phyloP scores from a whole-genome alignment of 2,329 filamentous ascomycete species.

The Clonostachys sp. region DNA sequence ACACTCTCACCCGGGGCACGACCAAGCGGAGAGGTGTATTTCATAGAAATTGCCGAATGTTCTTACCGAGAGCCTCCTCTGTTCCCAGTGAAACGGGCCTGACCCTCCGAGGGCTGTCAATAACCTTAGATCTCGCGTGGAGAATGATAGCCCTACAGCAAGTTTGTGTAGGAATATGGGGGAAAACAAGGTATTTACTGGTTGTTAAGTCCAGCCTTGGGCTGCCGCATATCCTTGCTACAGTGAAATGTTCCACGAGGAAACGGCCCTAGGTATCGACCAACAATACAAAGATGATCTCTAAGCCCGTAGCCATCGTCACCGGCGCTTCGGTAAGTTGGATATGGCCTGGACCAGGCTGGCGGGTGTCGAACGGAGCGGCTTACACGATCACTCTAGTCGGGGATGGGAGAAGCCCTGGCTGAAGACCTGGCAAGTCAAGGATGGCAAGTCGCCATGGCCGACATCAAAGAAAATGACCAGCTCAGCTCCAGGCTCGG shows the following conservation, averaged over 20 bases:
- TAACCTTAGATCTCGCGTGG: neutral
- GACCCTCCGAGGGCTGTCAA: neutral
- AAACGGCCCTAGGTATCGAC: too few relatives aligned
- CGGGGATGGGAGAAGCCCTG: slow-evolving; percentile 39
- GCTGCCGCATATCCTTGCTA: neutral
- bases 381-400: slow-evolving; percentile 18
- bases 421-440: slow-evolving; percentile 17
- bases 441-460: slow-evolving; percentile 24
- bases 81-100: too few relatives aligned
- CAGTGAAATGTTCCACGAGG: neutral
- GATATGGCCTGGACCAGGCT: neutral
- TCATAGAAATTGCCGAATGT: neutral
- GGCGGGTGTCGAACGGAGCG: neutral
- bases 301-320: slow-evolving; percentile 8
- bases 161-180: neutral
- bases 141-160: neutral
- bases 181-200: neutral
- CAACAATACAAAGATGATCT: neutral
- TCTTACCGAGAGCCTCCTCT: neutral
- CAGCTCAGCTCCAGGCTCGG: slow-evolving; percentile 24
- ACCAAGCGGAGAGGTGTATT: too few relatives aligned
- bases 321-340: slow-evolving; percentile 7
- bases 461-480: slow-evolving; percentile 26
- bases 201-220: neutral
- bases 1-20: too few relatives aligned